phyloP scores from a whole-genome alignment of 176 grass and related monocot genomes.

The Aegilops longissima region DNA sequence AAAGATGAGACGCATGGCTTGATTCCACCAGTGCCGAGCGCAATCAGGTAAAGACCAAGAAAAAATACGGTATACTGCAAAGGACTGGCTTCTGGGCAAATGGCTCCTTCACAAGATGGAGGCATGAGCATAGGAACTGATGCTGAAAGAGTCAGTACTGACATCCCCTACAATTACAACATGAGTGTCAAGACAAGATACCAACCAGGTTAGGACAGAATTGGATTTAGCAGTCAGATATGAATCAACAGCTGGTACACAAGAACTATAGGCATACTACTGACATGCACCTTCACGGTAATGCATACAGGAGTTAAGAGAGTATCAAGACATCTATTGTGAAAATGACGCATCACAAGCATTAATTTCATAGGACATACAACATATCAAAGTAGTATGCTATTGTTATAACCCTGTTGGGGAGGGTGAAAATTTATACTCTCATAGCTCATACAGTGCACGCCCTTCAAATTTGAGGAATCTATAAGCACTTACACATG shows the following conservation, averaged over 20 bases:
- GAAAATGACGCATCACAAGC: not conserved
- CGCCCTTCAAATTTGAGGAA: not conserved
- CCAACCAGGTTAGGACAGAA: not conserved
- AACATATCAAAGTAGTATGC: not conserved
- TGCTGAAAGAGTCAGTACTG: slow-evolving; percentile 70
- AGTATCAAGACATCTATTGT: not conserved
- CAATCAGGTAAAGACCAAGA: slow-evolving; percentile 87
- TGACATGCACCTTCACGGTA: not conserved
- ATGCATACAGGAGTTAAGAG: not conserved
- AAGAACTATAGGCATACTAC: not conserved
- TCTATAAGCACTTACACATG: not conserved
- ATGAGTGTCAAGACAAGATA: slow-evolving; percentile 26
- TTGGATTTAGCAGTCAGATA: not conserved
- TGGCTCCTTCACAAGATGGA: slow-evolving; percentile 60
- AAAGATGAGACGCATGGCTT: slow-evolving; percentile 92
- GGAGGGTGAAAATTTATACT: not conserved
- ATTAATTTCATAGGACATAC: not conserved
- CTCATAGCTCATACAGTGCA: not conserved
- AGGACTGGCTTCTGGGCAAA: slow-evolving; percentile 63
- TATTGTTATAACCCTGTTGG: not conserved
- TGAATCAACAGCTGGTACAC: not conserved
- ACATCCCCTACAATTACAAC: slow-evolving; percentile 65
- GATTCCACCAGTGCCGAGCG: slow-evolving; percentile 83
- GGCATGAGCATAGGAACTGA: slow-evolving; percentile 71
- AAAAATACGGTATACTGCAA: slow-evolving; percentile 76